Conservation (phyloP, 768 basidiomycete genomes). For the Termitomyces sp. region DNA sequence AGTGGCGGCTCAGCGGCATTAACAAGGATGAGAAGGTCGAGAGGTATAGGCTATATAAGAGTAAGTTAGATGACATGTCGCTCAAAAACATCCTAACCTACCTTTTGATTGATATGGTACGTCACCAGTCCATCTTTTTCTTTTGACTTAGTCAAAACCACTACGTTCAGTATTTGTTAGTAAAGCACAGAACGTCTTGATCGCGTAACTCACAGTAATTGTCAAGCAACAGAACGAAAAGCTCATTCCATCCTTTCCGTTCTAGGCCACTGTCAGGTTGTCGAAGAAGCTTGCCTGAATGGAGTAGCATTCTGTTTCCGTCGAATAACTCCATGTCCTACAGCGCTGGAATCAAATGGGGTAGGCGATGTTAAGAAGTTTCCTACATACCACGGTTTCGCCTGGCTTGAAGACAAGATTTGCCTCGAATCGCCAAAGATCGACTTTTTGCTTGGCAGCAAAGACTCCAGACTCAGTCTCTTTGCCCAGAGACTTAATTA, state of each 20-base stretch:
- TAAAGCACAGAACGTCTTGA: background rate
- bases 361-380: background rate
- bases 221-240: slow-evolving; percentile 89
- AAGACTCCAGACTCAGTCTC: slow-evolving; percentile 85
- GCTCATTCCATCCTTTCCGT: slow-evolving; percentile 87
- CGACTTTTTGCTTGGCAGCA: slow-evolving; percentile 84
- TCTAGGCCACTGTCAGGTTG: slow-evolving; percentile 87
- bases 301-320: slow-evolving; percentile 77
- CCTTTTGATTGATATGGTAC: slow-evolving; percentile 78
- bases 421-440: slow-evolving; percentile 81
- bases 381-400: slow-evolving; percentile 53
- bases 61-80: slow-evolving; percentile 3
- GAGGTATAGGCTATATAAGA: slow-evolving; percentile 75
- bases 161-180: slow-evolving; percentile 33
- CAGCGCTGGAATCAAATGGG: background rate
- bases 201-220: slow-evolving; percentile 70
- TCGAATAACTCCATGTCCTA: slow-evolving; percentile 88
- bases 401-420: slow-evolving; percentile 78
- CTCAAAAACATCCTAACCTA: slow-evolving; percentile 27
- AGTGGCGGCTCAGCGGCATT: slow-evolving; percentile 79
- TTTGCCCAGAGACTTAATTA: slow-evolving; percentile 86
- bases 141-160: slow-evolving; percentile 84
- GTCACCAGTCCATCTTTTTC: slow-evolving; percentile 73
- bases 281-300: slow-evolving; percentile 78
- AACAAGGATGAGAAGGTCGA: slow-evolving; percentile 84